Evolutionary conservation across 2,329 filamentous ascomycete genomes (phyloP), one percentile per base, ranked within the genome.

Genomic region (Didymella keratinophila): DNA sequence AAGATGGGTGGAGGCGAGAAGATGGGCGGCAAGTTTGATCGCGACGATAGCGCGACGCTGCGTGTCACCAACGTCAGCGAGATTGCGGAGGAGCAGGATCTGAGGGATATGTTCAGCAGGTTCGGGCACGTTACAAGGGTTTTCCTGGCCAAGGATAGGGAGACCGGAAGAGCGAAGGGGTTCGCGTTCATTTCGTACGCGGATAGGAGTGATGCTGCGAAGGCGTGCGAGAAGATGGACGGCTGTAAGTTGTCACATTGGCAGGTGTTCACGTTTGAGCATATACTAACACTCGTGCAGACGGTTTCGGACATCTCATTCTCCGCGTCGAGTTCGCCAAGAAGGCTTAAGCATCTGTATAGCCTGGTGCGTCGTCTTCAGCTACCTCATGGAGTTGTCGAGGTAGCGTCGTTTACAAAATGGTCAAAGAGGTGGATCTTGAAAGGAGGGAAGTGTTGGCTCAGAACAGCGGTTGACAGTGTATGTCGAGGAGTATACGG

Each of bases 141-240:
- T 49, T 99, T 99, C 85, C 81, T 99, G 73, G 95, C 95, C 72
- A 98, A 97, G 86, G 95, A 99, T 82, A 86, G 95, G 77, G 95
- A 99, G 73, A 99, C 95, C 39, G 92, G 93, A 61, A 83, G 94
- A 78, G 95, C 95, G 71, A 99, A 99, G 87, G 95, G 95, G 63
- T 99, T 99, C 78, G 96, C 96, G 25, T 99, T 99, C 79, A 96
- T 99, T 84, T 96, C 92, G 79, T 99, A 95, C 76, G 91, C 90
- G 60, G 95, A 99, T 78, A 85, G 95, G 69, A 80, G 84, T 68
- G 95, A 99, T 79, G 95, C 95, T 68, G 91, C 91, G 70, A 91
- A 90, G 82, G 95, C 95, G 39, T 96, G 92, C 82, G 89, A 90
- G 82, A 97, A 97, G 86, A 94, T 99, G 92, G 95, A 99, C 80